Percentiles rank a stretch among this genome's conserved stretches.
These are phyloP conservation scores for Debaryomyces maramus DNA, from an alignment of 805 yeast genomes.

Conservation along the genomic window DNA sequence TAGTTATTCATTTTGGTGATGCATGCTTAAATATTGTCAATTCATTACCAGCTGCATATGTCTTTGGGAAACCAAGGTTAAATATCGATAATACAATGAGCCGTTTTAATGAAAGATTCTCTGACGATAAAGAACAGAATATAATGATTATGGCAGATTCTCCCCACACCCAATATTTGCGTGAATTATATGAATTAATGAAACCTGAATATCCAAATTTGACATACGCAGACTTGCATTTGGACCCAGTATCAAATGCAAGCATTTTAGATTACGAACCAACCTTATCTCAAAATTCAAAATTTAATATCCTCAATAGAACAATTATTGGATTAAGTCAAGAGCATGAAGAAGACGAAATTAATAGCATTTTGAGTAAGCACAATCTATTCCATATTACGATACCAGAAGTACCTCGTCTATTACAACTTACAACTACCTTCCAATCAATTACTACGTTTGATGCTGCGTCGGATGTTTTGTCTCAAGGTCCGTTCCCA, in stretches of 20 bases:
- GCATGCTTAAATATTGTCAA: constrained; percentile 85
- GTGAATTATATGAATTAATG: constrained; percentile 35
- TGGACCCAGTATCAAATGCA: constrained; percentile 29
- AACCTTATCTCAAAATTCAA: not conserved
- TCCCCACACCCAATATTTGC: constrained; percentile 53
- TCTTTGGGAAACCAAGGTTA: constrained; percentile 68
- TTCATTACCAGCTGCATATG: constrained; percentile 72
- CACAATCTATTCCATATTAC: constrained; percentile 70
- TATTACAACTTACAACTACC: constrained; percentile 71
- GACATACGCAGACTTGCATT: constrained; percentile 32
- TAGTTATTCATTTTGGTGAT: constrained; percentile 91
- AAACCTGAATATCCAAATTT: constrained; percentile 30
- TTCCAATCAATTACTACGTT: constrained; percentile 55
- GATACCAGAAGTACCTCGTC: constrained; percentile 73
- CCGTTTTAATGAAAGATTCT: constrained; percentile 43
- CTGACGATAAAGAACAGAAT: constrained; percentile 35
- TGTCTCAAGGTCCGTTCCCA: constrained; percentile 65
- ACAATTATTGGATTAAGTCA: constrained; percentile 13
- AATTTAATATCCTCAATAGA: constrained; percentile 17
- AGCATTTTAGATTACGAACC: constrained; percentile 45
- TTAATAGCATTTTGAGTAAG: constrained; percentile 30
- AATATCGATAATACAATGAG: constrained; percentile 40
- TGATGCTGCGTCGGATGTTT: constrained; percentile 38
- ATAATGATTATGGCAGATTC: constrained; percentile 76
- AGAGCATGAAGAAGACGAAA: constrained; percentile 24